Evolutionary conservation across 352 stramenopile genomes (phyloP).

Genomic region (Pythium chondricola): DNA sequence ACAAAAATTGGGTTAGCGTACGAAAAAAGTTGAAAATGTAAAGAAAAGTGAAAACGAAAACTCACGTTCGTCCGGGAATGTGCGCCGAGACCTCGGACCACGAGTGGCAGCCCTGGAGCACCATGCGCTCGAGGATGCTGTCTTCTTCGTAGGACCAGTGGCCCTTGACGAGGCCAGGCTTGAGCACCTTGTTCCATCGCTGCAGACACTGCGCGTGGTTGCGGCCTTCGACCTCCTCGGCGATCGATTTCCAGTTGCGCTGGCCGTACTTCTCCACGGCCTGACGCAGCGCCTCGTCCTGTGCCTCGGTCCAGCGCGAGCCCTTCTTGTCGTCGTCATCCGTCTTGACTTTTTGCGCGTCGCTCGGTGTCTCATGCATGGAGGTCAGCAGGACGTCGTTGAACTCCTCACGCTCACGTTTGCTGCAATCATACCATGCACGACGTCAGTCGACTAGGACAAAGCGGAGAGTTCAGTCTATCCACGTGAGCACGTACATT

Average conservation of each 20-base stretch:
- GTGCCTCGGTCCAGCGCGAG: slow-evolving; percentile 67
- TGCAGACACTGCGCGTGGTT: slow-evolving; percentile 59
- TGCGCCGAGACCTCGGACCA: slow-evolving; percentile 72
- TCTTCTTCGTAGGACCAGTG: slow-evolving; percentile 87
- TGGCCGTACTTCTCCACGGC: slow-evolving; percentile 74
- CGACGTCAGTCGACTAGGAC: no score
- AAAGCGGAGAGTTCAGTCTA: no score
- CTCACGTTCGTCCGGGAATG: slow-evolving; percentile 73
- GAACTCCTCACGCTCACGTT: slow-evolving; percentile 34
- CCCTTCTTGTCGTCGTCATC: slow-evolving; percentile 43
- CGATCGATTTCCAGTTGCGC: slow-evolving; percentile 79
- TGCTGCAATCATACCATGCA: slow-evolving; percentile 20
- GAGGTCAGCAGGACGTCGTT: slow-evolving; percentile 33
- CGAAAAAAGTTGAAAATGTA: background rate
- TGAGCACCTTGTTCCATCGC: slow-evolving; percentile 76
- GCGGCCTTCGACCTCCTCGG: slow-evolving; percentile 29
- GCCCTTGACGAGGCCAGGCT: slow-evolving; percentile 85
- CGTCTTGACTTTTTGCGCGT: slow-evolving; percentile 41
- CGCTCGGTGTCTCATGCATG: slow-evolving; percentile 41
- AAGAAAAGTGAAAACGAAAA: background rate
- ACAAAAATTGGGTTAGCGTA: background rate
- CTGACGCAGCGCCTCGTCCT: slow-evolving; percentile 69
- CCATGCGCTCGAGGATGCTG: slow-evolving; percentile 29
- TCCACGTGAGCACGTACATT: background rate
- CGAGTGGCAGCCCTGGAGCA: slow-evolving; percentile 29